These are phyloP conservation scores for Entophlyctis luteolus DNA, from an alignment of 192 early-diverging fungal species.

Conservation along the genomic window DNA sequence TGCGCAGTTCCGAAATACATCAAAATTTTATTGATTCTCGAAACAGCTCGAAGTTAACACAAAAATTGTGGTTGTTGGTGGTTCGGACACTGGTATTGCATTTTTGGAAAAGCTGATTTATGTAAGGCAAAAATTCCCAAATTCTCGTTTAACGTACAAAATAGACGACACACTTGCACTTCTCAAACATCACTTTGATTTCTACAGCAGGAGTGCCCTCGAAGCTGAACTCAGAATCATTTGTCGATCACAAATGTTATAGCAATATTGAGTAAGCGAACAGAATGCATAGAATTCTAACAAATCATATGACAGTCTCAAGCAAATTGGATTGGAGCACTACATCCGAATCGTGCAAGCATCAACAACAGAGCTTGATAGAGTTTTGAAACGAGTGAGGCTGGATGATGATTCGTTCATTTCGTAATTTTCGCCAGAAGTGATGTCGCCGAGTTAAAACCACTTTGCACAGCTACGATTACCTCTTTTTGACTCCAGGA, in stretches of 20 bases:
- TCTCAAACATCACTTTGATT: slow-evolving; percentile 45
- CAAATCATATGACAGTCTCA: slow-evolving; percentile 27
- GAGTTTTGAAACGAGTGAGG: slow-evolving; percentile 33
- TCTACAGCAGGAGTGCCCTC: slow-evolving; percentile 31
- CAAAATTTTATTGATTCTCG: slow-evolving; percentile 1
- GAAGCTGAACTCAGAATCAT: not conserved
- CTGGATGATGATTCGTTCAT: slow-evolving; percentile 32
- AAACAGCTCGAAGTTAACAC: slow-evolving; percentile 42
- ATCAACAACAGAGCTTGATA: slow-evolving; percentile 35
- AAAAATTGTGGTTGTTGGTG: slow-evolving; percentile 52
- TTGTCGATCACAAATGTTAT: slow-evolving; percentile 38
- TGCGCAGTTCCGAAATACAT: not conserved
- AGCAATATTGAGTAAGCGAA: slow-evolving; percentile 25
- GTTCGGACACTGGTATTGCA: slow-evolving; percentile 47
- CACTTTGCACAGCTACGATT: slow-evolving; percentile 57
- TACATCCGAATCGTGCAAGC: slow-evolving; percentile 37
- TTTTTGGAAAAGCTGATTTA: slow-evolving; percentile 52
- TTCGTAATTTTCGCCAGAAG: slow-evolving; percentile 22
- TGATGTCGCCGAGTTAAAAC: too few species aligned
- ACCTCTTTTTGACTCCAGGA: slow-evolving; percentile 46
- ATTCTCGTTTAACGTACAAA: too few species aligned
- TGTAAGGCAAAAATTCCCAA: slow-evolving; percentile 32
- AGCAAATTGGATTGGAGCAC: slow-evolving; percentile 43
- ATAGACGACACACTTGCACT: slow-evolving; percentile 42
- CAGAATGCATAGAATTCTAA: not conserved